phyloP scores from a whole-genome alignment of 345 rosid genomes.

The Noccaea bulbosa region DNA sequence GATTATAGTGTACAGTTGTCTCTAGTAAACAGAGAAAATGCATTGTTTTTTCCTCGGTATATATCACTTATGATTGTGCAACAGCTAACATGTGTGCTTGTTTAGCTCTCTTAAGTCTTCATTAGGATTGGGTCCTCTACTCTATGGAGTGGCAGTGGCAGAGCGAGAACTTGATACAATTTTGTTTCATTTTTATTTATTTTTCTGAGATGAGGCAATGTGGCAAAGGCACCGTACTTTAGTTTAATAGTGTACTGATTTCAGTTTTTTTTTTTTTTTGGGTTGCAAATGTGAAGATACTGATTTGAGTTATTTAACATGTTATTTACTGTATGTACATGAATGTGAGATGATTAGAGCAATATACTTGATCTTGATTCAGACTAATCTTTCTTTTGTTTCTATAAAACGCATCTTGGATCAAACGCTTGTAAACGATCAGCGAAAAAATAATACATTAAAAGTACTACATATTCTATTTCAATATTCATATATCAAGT shows the following conservation, averaged over 20 bases:
- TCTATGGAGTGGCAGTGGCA: slow-evolving; percentile 9
- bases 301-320: neutral
- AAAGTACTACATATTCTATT: too few relatives aligned
- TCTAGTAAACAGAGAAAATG: too few relatives aligned
- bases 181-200: neutral
- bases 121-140: neutral
- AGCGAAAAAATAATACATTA: neutral
- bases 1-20: too few relatives aligned
- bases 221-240: slow-evolving; percentile 2
- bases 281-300: too few relatives aligned
- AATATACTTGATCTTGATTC: neutral
- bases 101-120: neutral
- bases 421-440: neutral
- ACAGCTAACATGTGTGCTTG: neutral
- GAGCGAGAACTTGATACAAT: slow-evolving; percentile 2
- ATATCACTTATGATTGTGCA: too few relatives aligned
- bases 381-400: neutral
- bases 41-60: too few relatives aligned
- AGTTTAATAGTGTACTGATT: neutral
- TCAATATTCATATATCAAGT: neutral
- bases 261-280: too few relatives aligned
- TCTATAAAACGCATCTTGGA: neutral
- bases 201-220: slow-evolving; percentile 3
- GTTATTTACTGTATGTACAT: neutral
- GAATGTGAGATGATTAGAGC: neutral